Conservation (phyloP, 164 flowering plant genomes). For the Amborella trichopoda region DNA sequence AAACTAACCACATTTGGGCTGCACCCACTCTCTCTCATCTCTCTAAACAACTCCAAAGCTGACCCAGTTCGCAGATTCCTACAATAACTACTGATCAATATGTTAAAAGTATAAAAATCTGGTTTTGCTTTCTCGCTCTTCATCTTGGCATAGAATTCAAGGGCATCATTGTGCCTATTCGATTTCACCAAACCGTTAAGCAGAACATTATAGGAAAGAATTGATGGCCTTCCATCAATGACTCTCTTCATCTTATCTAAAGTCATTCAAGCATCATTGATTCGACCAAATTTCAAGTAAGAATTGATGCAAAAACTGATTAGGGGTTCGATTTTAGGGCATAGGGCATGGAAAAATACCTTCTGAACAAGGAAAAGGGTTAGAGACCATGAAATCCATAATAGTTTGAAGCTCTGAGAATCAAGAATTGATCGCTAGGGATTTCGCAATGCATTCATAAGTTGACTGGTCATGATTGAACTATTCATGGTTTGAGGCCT, state of each 20-base stretch:
- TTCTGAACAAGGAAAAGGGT: conserved; percentile 78
- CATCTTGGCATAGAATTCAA: conserved; percentile 44
- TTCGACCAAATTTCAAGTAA: conserved; percentile 34
- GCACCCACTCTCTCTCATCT: too few relatives aligned
- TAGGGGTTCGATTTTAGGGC: conserved; percentile 47
- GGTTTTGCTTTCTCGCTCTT: conserved; percentile 54
- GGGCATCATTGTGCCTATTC: conserved; percentile 29
- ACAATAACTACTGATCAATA: conserved; percentile 61
- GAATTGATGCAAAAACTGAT: conserved; percentile 42
- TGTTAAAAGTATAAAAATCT: conserved; percentile 68
- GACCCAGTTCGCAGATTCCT: conserved; percentile 31
- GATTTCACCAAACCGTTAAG: conserved; percentile 54
- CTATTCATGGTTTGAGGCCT: conserved; percentile 54
- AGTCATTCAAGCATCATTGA: conserved; percentile 43
- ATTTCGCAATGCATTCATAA: conserved; percentile 56
- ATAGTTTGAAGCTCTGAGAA: conserved; percentile 32
- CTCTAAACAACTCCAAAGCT: conserved; percentile 64
- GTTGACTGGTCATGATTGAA: conserved; percentile 80
- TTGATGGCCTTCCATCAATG: conserved; percentile 69
- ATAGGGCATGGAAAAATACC: conserved; percentile 75
- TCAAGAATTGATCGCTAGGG: conserved; percentile 57
- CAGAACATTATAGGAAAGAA: conserved; percentile 45
- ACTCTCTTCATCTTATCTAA: conserved; percentile 44
- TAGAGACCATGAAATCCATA: conserved; percentile 36
- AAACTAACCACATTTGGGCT: conserved; percentile 80